Base-by-base conservation (phyloP, 2,329 filamentous ascomycete genomes). In the Simplicillium sp. region DNA sequence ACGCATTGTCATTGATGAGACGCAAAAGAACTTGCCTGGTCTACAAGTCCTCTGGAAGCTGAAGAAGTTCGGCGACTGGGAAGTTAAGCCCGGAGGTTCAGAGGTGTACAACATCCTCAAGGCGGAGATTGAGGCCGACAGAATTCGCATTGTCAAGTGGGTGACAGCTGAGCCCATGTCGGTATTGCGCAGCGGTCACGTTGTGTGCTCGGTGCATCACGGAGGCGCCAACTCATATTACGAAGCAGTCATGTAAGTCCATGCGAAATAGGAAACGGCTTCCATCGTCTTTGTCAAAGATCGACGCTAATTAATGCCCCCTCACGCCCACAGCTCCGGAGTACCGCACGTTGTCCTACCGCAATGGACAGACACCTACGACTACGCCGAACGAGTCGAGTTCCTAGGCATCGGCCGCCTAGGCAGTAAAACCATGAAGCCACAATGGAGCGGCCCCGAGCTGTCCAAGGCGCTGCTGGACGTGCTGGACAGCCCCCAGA, bases 171-270 rank as follows among this genome's bases (percentile, higher is more conserved):
- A 68, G 29, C 65, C 66, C 0, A 47, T 49, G 1, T 50, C 60
- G 0, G 42, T 66, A 4, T 48, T 72, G 6, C 48, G 58, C 20
- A 59, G 56, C 3, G 62, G 62, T 0, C 48, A 58, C 13, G 49
- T 72, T 5, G 52, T 57, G 2, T 64, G 62, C 18, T 58, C 64
- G 9, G 54, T 71, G 3, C 62, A 69, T 39, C 68, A 72, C 42
- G 68, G 68, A 7, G 68, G 68, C 3, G 64, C 67, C 0, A 71
- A 66, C 41, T 68, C 65, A 0, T 65, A 58, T 46, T 52, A 59
- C 29, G 62, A 66, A 41, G 59, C 61, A 0, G 36, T 63, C 9
- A 49, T 51, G 61, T 62, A 49, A 47, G 59, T 54, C 12, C 38
- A 15, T 11, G 5, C 4, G 1, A 14, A 29, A 4, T 34, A 16